Conservation (phyloP, 2,329 filamentous ascomycete species). For the Aspergillus carbonarius region DNA sequence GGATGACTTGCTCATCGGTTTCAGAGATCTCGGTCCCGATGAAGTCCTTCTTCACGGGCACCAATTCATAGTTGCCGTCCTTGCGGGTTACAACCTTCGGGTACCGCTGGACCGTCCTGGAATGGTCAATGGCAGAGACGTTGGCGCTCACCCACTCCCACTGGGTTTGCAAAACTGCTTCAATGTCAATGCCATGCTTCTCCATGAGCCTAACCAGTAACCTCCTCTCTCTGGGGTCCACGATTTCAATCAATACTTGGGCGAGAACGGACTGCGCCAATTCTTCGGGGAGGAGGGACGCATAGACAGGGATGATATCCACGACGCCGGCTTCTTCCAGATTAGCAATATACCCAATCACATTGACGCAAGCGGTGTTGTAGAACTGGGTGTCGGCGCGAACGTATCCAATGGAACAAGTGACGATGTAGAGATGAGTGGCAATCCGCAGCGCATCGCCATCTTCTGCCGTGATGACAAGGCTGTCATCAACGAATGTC, state of each 20-base stretch:
- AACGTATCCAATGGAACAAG: slow-evolving; percentile 59
- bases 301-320: slow-evolving; percentile 83
- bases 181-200: slow-evolving; percentile 69
- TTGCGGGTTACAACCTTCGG: slow-evolving; percentile 53
- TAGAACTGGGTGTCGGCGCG: slow-evolving; percentile 54
- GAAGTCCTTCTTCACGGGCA: slow-evolving; percentile 69
- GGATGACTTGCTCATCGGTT: slow-evolving; percentile 70
- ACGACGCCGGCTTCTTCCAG: slow-evolving; percentile 70
- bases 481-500: slow-evolving; percentile 54
- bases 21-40: slow-evolving; percentile 62
- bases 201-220: slow-evolving; percentile 72
- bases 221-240: slow-evolving; percentile 63
- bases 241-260: slow-evolving; percentile 72
- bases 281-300: slow-evolving; percentile 68
- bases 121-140: slow-evolving; percentile 35
- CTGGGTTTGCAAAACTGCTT: slow-evolving; percentile 72
- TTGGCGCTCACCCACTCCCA: slow-evolving; percentile 46
- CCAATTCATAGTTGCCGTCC: slow-evolving; percentile 53
- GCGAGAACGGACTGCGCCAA: slow-evolving; percentile 71
- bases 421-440: slow-evolving; percentile 65
- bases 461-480: slow-evolving; percentile 41
- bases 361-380: slow-evolving; percentile 62
- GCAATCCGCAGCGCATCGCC: slow-evolving; percentile 67
- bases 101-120: slow-evolving; percentile 30
- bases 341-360: slow-evolving; percentile 79